Evolutionary conservation across 2,329 filamentous ascomycete species (phyloP).

Genomic region (Dissoconium aciculare): DNA sequence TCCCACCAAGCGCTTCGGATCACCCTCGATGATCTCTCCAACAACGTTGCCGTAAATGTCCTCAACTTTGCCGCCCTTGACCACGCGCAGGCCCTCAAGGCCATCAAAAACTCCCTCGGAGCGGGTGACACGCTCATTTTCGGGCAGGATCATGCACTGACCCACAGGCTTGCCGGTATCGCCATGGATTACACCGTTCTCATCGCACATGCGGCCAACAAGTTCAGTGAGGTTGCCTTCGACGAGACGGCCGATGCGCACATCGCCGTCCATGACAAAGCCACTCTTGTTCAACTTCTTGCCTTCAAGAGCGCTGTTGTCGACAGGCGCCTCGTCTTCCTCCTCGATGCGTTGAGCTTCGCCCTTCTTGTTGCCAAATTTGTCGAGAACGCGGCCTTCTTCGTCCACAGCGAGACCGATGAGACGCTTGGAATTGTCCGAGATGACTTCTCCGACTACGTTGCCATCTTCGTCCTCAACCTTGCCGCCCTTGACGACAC

Average conservation of each 20-base stretch:
- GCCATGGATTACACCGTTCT: conserved; percentile 41
- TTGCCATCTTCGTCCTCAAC: conserved; percentile 66
- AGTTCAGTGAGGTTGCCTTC: conserved; percentile 44
- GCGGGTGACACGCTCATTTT: conserved; percentile 40
- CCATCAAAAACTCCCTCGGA: conserved; percentile 57
- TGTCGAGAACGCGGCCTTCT: conserved; percentile 69
- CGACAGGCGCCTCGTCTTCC: conserved; percentile 24
- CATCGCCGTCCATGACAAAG: conserved; percentile 40
- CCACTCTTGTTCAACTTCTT: conserved; percentile 44
- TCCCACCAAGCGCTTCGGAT: conserved; percentile 57
- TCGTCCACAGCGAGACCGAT: conserved; percentile 63
- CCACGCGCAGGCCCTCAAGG: conserved; percentile 48
- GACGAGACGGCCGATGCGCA: conserved; percentile 41
- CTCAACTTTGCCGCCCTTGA: conserved; percentile 57
- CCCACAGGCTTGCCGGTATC: conserved; percentile 43
- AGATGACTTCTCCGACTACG: conserved; percentile 54
- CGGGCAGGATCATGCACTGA: conserved; percentile 43
- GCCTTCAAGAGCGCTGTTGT: conserved; percentile 41
- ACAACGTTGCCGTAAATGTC: conserved; percentile 67
- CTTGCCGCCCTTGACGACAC: conserved; percentile 53
- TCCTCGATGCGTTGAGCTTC: conserved; percentile 42
- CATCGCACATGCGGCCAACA: conserved; percentile 42
- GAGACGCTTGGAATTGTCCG: conserved; percentile 57
- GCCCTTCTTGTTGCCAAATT: conserved; percentile 49
- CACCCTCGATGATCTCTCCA: conserved; percentile 55